Evolutionary conservation across 2,329 filamentous ascomycete species (phyloP), one percentile per base, ranked within the genome.

Genomic region (Capronia americana): DNA sequence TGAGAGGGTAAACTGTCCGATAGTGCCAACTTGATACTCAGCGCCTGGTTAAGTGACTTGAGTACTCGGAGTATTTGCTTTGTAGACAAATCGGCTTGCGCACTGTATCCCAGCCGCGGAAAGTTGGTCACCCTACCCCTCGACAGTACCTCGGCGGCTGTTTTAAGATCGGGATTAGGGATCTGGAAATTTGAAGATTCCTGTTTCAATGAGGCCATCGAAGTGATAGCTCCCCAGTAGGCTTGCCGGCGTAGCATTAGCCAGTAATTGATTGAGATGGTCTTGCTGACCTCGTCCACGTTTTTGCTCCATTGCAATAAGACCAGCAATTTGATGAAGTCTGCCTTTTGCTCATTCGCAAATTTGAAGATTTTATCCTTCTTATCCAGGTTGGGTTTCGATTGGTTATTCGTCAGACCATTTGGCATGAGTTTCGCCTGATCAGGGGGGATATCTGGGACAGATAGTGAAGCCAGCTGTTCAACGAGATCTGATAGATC

Each of bases 301-400:
- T 91, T 90, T 74, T 91, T 86, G 75, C 91, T 92, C 95, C 95
- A 99, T 79, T 95, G 90, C 1, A 91, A 88, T 55, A 99, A 89
- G 24, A 99, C 92, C 23, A 97, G 84, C 7, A 93, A 87, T 80
- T 99, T 98, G 77, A 96, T 92, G 83, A 96, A 98, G 80, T 92
- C 92, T 32, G 90, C 88, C 74, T 97, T 90, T 74, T 90, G 87
- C 24, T 88, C 86, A 76, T 94, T 90, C 8, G 91, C 88, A 79
- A 95, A 96, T 51, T 91, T 87, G 66, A 97, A 79, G 61, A 97
- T 78, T 41, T 83, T 79, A 30, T 87, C 80, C 79, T 97, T 97
- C 80, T 96, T 97, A 34, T 85, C 83, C 12, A 91, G 74, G 74
- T 92, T 94, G 67, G 89, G 87, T 12, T 75, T 69, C 6, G 76